A percentile compares a stretch with the other conserved stretches of the same genome.
These are phyloP conservation scores for Theobroma cacao DNA, from an alignment of 345 rosid genomes.

Conservation along the genomic window DNA sequence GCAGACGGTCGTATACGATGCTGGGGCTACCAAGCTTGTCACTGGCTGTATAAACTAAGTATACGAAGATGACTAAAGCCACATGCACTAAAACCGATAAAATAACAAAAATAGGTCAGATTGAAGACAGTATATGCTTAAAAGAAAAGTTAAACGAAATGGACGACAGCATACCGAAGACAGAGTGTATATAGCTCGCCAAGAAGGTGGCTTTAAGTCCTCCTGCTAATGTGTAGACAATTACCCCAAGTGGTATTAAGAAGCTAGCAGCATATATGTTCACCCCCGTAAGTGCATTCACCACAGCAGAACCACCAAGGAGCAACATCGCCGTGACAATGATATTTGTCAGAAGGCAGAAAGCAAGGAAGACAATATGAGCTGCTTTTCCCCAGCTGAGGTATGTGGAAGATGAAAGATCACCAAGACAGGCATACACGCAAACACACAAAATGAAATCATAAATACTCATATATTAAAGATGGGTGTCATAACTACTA, in stretches of 20 bases:
- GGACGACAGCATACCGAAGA: constrained; percentile 45
- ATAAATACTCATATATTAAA: background rate
- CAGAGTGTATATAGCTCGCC: constrained; percentile 94
- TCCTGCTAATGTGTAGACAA: constrained; percentile 86
- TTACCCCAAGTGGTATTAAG: constrained; percentile 89
- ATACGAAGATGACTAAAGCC: constrained; percentile 74
- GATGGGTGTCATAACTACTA: background rate
- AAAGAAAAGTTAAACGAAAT: background rate
- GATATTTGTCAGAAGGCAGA: constrained; percentile 76
- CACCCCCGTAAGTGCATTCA: constrained; percentile 87
- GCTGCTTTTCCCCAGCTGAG: constrained; percentile 89
- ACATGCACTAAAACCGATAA: constrained; percentile 59
- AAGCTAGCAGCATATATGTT: constrained; percentile 90
- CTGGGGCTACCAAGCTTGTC: constrained; percentile 81
- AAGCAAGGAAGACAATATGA: constrained; percentile 77
- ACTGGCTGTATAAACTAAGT: constrained; percentile 81
- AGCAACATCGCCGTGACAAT: constrained; percentile 91
- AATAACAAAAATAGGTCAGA: background rate
- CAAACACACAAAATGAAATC: background rate
- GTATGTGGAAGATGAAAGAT: background rate
- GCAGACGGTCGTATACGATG: constrained; percentile 45
- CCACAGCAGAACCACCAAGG: constrained; percentile 93
- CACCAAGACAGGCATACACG: background rate
- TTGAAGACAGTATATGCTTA: background rate
- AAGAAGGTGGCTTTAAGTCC: constrained; percentile 94